Percentiles rank a stretch among this genome's conserved stretches.
These are phyloP conservation scores for Murraya paniculata DNA, from an alignment of 345 rosid genomes.

Conservation along the genomic window DNA sequence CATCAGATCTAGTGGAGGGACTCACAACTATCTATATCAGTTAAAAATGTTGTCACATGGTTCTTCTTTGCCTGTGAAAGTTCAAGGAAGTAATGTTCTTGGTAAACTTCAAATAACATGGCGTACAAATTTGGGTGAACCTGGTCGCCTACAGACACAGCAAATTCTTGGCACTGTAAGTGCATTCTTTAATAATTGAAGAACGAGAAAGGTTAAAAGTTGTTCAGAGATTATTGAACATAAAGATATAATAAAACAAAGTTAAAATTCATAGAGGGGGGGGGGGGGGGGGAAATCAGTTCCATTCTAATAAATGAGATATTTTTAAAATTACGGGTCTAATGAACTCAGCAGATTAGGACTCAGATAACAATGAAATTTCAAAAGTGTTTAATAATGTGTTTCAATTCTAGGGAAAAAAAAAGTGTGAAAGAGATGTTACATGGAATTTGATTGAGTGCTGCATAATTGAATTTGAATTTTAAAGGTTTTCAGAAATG, in stretches of 20 bases:
- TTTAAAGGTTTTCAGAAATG: background rate
- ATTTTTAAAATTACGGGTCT: background rate
- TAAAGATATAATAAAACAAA: too few species aligned
- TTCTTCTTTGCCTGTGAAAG: slow-evolving; percentile 44
- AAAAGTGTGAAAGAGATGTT: too few species aligned
- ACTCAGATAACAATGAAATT: too few species aligned
- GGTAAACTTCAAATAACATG: slow-evolving; percentile 97
- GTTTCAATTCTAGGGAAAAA: too few species aligned
- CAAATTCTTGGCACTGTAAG: slow-evolving; percentile 94
- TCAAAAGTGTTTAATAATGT: too few species aligned
- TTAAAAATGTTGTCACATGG: slow-evolving; percentile 46
- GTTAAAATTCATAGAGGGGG: too few species aligned
- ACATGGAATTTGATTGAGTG: too few species aligned
- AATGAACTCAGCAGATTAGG: background rate
- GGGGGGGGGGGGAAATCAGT: fast-evolving
- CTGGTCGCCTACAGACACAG: slow-evolving; percentile 96
- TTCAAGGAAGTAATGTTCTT: slow-evolving; percentile 69
- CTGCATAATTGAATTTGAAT: background rate
- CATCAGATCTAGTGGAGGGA: slow-evolving; percentile 89
- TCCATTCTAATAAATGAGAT: background rate
- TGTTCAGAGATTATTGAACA: background rate
- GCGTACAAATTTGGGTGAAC: slow-evolving; percentile 97
- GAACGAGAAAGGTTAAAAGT: background rate
- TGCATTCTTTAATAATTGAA: background rate
- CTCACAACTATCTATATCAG: slow-evolving; percentile 80